Percentiles rank a stretch among this genome's conserved stretches.
Evolutionary conservation across 768 basidiomycete genomes (phyloP).

Genomic region (Lentinula detonsa): DNA sequence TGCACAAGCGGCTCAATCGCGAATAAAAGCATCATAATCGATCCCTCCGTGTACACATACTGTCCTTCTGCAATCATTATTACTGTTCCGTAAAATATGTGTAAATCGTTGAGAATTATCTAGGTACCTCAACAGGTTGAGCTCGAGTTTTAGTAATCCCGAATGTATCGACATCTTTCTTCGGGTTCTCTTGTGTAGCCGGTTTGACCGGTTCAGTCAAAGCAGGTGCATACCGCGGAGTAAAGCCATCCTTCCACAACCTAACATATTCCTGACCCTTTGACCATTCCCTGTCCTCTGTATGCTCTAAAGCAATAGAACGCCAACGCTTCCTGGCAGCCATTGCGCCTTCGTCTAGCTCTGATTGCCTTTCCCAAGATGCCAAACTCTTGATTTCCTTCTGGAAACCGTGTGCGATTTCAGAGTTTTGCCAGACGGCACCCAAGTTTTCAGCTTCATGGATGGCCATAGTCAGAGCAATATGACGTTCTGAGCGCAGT

Average conservation of each 20-base stretch:
- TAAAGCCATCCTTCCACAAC: slow-evolving; percentile 64
- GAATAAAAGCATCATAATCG: slow-evolving; percentile 29
- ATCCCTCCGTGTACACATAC: neutral
- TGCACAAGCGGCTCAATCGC: slow-evolving; percentile 77
- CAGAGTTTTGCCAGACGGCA: slow-evolving; percentile 51
- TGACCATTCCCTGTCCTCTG: slow-evolving; percentile 54
- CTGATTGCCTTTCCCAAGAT: slow-evolving; percentile 50
- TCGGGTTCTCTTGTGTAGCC: neutral
- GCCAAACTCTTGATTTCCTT: slow-evolving; percentile 58
- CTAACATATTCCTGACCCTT: slow-evolving; percentile 66
- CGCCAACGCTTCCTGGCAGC: slow-evolving; percentile 76
- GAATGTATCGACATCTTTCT: neutral
- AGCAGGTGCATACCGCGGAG: slow-evolving; percentile 59
- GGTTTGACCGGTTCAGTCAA: slow-evolving; percentile 35
- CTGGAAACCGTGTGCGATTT: slow-evolving; percentile 54
- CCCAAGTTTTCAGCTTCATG: slow-evolving; percentile 79
- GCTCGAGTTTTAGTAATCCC: neutral
- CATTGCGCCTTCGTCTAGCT: slow-evolving; percentile 52
- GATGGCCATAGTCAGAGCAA: slow-evolving; percentile 68
- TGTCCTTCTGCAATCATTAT: neutral
- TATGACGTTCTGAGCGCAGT: slow-evolving; percentile 78
- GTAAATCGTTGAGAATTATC: neutral
- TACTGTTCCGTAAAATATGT: neutral
- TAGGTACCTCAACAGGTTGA: neutral
- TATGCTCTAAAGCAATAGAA: slow-evolving; percentile 46